A percentile compares a stretch with the other conserved stretches of the same genome.
Evolutionary conservation across 352 stramenopile species (phyloP).

Genomic region (Phytophthora tentaculata): DNA sequence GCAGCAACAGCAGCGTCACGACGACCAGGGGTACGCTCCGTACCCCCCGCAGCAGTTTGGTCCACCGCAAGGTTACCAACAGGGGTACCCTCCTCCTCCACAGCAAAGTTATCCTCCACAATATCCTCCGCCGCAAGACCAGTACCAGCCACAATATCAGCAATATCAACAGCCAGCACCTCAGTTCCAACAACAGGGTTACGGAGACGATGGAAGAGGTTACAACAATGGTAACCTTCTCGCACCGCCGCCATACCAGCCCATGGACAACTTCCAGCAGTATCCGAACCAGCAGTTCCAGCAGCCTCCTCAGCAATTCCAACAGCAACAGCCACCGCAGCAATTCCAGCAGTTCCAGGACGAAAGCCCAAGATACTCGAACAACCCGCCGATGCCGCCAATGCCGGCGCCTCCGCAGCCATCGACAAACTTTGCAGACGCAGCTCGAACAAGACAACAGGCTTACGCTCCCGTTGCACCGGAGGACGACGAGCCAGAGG

Average conservation of each 20-base stretch:
- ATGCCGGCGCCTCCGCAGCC: slow-evolving; percentile 16
- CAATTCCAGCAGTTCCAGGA: slow-evolving; percentile 28
- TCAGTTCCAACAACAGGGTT: slow-evolving; percentile 21
- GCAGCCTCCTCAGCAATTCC: slow-evolving; percentile 24
- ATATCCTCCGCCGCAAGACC: slow-evolving; percentile 15
- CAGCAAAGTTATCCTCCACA: slow-evolving; percentile 18
- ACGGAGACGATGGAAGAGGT: slow-evolving; percentile 15
- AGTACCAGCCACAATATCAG: slow-evolving; percentile 17
- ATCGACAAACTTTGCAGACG: slow-evolving; percentile 38
- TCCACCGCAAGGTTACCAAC: slow-evolving; percentile 18
- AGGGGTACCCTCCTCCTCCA: slow-evolving; percentile 5
- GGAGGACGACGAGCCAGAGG: slow-evolving; percentile 8
- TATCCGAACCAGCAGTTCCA: slow-evolving; percentile 28
- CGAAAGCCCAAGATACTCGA: slow-evolving; percentile 21
- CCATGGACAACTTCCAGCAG: slow-evolving; percentile 18
- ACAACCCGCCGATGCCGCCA: slow-evolving; percentile 22
- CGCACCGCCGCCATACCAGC: slow-evolving; percentile 10
- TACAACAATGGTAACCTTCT: slow-evolving; percentile 21
- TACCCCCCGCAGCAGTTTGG: slow-evolving; percentile 21
- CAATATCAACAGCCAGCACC: slow-evolving; percentile 14
- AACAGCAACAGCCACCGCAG: slow-evolving; percentile 9
- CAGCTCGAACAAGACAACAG: slow-evolving; percentile 43
- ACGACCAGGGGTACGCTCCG: slow-evolving; percentile 27
- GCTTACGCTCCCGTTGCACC: slow-evolving; percentile 42
- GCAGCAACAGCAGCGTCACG: slow-evolving; percentile 7